Evolutionary conservation across 768 basidiomycete genomes (phyloP), one percentile per base, ranked within the genome.

Genomic region (Boletellus emodensis): DNA sequence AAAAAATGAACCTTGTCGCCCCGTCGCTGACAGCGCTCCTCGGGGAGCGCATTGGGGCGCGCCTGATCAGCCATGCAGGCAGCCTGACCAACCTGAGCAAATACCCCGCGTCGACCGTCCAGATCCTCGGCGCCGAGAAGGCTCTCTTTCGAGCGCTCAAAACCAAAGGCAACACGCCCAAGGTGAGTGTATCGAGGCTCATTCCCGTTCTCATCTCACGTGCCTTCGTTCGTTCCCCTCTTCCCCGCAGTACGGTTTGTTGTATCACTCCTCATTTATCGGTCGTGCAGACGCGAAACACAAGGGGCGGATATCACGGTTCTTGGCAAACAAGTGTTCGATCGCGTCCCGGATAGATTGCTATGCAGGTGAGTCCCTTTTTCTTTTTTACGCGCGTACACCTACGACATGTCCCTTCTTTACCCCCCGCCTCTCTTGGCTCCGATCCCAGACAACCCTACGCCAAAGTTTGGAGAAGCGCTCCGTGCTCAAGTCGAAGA

Each of bases 151-250:
- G 95, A 48, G 95, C 95, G 0, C 76, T 98, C 63, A 98, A 98
- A 77, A 97, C 95, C 30, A 98, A 97, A 72, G 95, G 95, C 14
- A 97, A 98, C 69, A 99, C 95, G 0, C 94, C 95, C 37, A 96
- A 96, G 77, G 92, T 91, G 37, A 36, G 46, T 43, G 1, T 4
- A 35, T 6, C 28, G 20, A 1, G 12, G 18, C 7, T 0, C 20
- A 20, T 24, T 33, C 17, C 20, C 42, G 46, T 36, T 32, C 35
- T 48, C 17, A 20, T 20, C 20, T 20, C 20, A 20, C 20, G 20
- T 3, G 20, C 20, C 1, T 20, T 40, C 52, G 2, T 46, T n/a
- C 35, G 14, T 18, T 65, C 28, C 28, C 20, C 20, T 20, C 28
- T 28, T 28, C 9, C 9, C 28, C 28, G 9, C 28, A 97, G 90